These are phyloP conservation scores for Glaciozyma martinii DNA, from an alignment of 768 basidiomycete genomes.

Conservation along the genomic window DNA sequence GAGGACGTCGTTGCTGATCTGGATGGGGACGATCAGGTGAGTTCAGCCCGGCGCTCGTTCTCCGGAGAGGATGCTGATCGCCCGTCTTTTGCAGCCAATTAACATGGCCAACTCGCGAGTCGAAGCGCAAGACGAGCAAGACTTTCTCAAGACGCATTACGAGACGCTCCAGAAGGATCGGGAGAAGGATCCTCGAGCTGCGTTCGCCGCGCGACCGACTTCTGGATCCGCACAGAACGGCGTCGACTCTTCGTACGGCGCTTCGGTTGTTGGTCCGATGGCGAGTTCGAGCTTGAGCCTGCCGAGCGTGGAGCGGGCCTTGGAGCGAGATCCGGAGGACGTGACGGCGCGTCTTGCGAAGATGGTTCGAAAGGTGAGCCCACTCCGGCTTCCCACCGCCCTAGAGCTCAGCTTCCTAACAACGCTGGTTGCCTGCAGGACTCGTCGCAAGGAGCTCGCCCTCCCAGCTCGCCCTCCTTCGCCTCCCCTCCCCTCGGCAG, in stretches of 20 bases:
- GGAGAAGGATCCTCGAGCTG: slow-evolving; percentile 76
- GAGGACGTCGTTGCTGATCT: slow-evolving; percentile 27
- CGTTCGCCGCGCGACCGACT: slow-evolving; percentile 47
- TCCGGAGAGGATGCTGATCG: background rate
- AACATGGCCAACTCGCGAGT: slow-evolving; percentile 47
- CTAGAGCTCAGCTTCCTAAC: background rate
- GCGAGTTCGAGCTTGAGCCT: slow-evolving; percentile 75
- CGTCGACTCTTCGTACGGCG: slow-evolving; percentile 1
- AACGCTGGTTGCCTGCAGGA: background rate
- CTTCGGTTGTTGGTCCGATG: slow-evolving; percentile 84
- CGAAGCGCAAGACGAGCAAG: slow-evolving; percentile 75
- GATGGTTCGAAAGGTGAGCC: slow-evolving; percentile 16
- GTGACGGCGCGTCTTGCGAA: slow-evolving; percentile 2
- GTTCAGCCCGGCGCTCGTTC: background rate
- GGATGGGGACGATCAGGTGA: slow-evolving; percentile 11
- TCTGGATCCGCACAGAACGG: background rate
- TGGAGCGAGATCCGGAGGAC: slow-evolving; percentile 23
- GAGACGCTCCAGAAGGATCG: slow-evolving; percentile 84
- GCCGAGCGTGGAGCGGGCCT: slow-evolving; percentile 75
- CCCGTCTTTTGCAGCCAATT: slow-evolving; percentile 3
- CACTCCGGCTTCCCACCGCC: background rate
- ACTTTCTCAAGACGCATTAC: slow-evolving; percentile 81
- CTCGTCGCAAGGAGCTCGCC: slow-evolving; percentile 4
- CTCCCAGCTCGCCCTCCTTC: background rate
- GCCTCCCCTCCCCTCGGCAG: slow-evolving; percentile 1